Percentiles rank a stretch among this genome's conserved stretches.
Evolutionary conservation across 352 stramenopile species (phyloP).

Genomic region (Blastocystis sp.): DNA sequence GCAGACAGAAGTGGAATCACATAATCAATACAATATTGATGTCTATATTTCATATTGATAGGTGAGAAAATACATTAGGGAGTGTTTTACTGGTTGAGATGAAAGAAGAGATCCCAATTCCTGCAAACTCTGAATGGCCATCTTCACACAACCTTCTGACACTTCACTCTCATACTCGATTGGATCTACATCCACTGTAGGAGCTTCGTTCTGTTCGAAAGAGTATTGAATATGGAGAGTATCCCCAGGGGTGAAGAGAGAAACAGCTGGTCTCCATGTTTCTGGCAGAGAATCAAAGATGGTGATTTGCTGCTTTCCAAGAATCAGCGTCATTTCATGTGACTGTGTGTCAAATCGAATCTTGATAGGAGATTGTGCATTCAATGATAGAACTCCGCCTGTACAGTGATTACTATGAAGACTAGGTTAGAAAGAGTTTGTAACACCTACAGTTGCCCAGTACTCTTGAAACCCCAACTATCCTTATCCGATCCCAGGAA

Average conservation of each 20-base stretch:
- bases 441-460: conserved; percentile 8
- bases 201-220: background rate
- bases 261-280: conserved; percentile 14
- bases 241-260: conserved; percentile 3
- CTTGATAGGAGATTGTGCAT: background rate
- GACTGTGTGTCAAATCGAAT: background rate
- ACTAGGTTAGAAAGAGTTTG: background rate
- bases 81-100: no score
- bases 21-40: background rate
- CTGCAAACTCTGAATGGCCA: background rate
- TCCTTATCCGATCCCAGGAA: conserved; percentile 30
- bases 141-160: background rate
- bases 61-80: background rate
- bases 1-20: conserved; percentile 9
- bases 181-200: background rate
- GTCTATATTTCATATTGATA: background rate
- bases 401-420: conserved; percentile 44
- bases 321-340: background rate
- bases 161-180: background rate
- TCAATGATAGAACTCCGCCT: background rate
- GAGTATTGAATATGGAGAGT: background rate
- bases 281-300: conserved; percentile 37
- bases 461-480: conserved; percentile 35
- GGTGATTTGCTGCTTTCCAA: background rate
- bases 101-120: background rate